A percentile compares a stretch with the other conserved stretches of the same genome.
phyloP scores from a whole-genome alignment of 108 stramenopile genomes.

The Discostella stelligeroides region DNA sequence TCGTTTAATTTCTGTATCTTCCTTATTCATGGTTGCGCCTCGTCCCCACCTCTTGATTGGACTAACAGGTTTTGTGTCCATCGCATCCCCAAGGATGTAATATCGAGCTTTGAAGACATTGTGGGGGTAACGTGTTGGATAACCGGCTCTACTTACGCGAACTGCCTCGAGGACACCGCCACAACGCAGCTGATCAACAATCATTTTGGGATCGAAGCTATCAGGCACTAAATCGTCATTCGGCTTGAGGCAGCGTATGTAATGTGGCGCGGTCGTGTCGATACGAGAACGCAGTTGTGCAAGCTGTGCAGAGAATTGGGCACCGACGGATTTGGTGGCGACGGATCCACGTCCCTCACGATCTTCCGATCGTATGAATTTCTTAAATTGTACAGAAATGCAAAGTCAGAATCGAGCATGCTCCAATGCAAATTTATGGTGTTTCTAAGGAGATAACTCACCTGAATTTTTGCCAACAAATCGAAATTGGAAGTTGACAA shows the following conservation, averaged over 20 bases:
- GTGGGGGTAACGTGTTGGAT: conserved; percentile 92
- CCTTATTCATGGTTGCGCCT: conserved; percentile 3
- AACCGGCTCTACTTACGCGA: conserved; percentile 94
- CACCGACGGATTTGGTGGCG: conserved; percentile 79
- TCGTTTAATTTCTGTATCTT: conserved; percentile 61
- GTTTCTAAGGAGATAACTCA: not conserved
- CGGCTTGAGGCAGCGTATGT: conserved; percentile 92
- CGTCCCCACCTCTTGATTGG: conserved; percentile 44
- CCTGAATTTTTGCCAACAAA: conserved; percentile 58
- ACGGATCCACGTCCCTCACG: conserved; percentile 75
- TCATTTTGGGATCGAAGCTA: conserved; percentile 84
- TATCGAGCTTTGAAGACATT: conserved; percentile 78
- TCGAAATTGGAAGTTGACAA: conserved; percentile 71
- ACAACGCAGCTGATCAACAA: conserved; percentile 91
- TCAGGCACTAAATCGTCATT: conserved; percentile 86
- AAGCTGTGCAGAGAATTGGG: conserved; percentile 87
- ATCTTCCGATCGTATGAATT: conserved; percentile 73
- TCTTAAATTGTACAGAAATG: too few relatives aligned
- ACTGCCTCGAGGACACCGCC: conserved; percentile 97
- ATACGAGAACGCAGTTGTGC: conserved; percentile 80
- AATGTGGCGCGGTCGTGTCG: conserved; percentile 83
- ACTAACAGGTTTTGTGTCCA: conserved; percentile 49
- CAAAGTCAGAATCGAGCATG: not conserved
- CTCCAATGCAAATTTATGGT: not conserved
- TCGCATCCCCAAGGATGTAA: conserved; percentile 72